Evolutionary conservation across 2,329 filamentous ascomycete genomes (phyloP).

Genomic region (Truncatella angustata): DNA sequence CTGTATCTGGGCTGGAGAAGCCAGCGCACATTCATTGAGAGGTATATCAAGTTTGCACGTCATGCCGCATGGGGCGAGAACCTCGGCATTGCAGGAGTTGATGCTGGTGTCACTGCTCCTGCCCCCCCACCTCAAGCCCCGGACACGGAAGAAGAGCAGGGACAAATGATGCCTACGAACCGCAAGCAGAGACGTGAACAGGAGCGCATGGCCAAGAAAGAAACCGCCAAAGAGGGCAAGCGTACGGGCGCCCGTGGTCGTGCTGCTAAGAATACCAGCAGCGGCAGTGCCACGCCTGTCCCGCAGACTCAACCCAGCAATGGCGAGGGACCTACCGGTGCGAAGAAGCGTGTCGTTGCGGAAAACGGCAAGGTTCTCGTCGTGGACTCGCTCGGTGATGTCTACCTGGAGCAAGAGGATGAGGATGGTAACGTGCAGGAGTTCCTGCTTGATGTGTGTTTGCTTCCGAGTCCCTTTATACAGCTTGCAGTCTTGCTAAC

Average conservation of each 20-base stretch:
- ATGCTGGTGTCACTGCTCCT: conserved; percentile 37
- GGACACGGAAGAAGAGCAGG: conserved; percentile 48
- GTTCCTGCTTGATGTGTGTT: conserved; percentile 81
- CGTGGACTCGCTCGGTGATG: conserved; percentile 87
- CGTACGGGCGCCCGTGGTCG: conserved; percentile 36
- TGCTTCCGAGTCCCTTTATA: conserved; percentile 17
- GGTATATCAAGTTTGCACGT: conserved; percentile 87
- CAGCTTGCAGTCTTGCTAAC: background rate
- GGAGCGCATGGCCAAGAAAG: conserved; percentile 78
- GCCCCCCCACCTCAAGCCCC: conserved; percentile 41
- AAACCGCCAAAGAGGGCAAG: conserved; percentile 56
- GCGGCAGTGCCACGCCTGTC: conserved; percentile 53
- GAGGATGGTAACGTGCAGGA: conserved; percentile 82
- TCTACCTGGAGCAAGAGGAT: conserved; percentile 90
- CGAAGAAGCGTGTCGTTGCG: conserved; percentile 83
- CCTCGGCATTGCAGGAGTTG: conserved; percentile 67
- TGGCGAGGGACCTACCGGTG: conserved; percentile 63
- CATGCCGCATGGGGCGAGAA: conserved; percentile 89
- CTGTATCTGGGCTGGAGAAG: conserved; percentile 85
- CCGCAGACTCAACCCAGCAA: conserved; percentile 38
- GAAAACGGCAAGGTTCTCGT: conserved; percentile 95
- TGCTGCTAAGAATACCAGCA: conserved; percentile 31
- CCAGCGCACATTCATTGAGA: conserved; percentile 85
- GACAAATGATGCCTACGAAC: conserved; percentile 64
- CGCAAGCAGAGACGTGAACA: conserved; percentile 84